Base-by-base conservation (phyloP, 2,329 filamentous ascomycete species). In the Colletotrichum sp. region DNA sequence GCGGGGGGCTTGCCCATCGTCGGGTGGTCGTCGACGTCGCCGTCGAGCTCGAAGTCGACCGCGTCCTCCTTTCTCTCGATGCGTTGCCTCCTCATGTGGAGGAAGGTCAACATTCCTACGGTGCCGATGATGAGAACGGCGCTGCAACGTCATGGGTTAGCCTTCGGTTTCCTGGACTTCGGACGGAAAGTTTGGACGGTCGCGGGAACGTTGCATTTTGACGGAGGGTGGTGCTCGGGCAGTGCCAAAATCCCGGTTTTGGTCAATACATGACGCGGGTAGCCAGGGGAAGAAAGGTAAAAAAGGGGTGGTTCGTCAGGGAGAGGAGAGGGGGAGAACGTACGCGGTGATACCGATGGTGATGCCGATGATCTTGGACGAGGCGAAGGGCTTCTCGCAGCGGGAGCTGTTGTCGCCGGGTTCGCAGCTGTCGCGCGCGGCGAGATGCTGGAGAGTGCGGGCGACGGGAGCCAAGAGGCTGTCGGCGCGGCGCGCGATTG, bases 1-100 rank as follows among this genome's bases (percentile, higher is more conserved):
- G 60, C 61, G 38, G 73, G 69, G 8, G 73, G 73, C 43, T 75
- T 75, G 69, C 73, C 73, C 73, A 73, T 75, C 32, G 73, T 73
- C 21, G 73, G 70, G 24, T 75, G 70, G 34, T 75, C 73, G 24
- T 75, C 71, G 21, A 75, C 73, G 2, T 75, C 73, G 24, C 73
- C 73, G 34, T 75, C 73, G 15, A 75, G 66, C 34, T 75, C 73
- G 34, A 75, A 57, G 26, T 67, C 58, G 21, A 73, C 48, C 3
- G n/a, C 73, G 48, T 75, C 73, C 58, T 75, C 73, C 48, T 75
- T 75, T 3, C 28, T 28, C 26, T 75, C 73, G 34, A 65, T 26
- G 21, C 70, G 71, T 32, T 75, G 38, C 16, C 64, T 68, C 43
- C 43, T 43, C 70, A 73, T 21, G 64, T 75, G 73, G n/a, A 75